Conservation (phyloP, 1,284 basidiomycete genomes). For the Pseudozyma thailandica region DNA sequence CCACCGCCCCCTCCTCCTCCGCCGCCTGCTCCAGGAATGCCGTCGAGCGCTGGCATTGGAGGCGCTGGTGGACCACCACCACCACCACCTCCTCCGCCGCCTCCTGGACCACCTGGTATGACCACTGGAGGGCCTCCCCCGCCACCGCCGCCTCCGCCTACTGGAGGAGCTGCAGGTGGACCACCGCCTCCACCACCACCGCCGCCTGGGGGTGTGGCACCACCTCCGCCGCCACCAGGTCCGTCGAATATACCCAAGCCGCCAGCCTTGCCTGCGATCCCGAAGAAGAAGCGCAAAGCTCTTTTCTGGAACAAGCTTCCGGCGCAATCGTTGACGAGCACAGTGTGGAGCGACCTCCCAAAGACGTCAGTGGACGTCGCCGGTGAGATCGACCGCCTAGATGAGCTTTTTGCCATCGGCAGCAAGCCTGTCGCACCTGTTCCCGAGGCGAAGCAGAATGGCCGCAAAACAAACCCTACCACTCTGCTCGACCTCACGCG, state of each 20-base stretch:
- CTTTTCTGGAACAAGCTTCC: constrained; percentile 90
- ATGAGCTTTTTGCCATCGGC: constrained; percentile 79
- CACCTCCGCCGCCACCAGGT: constrained; percentile 36
- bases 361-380: constrained; percentile 71
- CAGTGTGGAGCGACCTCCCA: constrained; percentile 78
- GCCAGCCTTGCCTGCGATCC: constrained; percentile 57
- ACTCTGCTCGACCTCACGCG: constrained; percentile 55
- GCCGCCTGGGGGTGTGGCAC: constrained; percentile 17
- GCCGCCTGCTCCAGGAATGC: constrained; percentile 18
- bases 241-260: constrained; percentile 28
- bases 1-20: constrained; percentile 44
- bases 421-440: constrained; percentile 39
- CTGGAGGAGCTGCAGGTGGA: constrained; percentile 6
- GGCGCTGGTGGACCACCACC: constrained; percentile 15
- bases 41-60: background rate
- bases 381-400: constrained; percentile 69
- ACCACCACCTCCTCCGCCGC: constrained; percentile 30
- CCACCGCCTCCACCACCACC: constrained; percentile 42
- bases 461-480: constrained; percentile 35
- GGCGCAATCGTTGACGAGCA: constrained; percentile 70
- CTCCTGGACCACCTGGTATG: constrained; percentile 1
- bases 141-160: constrained; percentile 26
- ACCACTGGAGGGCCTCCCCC: constrained; percentile 10
- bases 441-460: constrained; percentile 24
- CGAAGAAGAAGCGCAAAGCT: constrained; percentile 74